phyloP scores from a whole-genome alignment of 2,329 filamentous ascomycete genomes.

The Cryphonectria carpinicola region DNA sequence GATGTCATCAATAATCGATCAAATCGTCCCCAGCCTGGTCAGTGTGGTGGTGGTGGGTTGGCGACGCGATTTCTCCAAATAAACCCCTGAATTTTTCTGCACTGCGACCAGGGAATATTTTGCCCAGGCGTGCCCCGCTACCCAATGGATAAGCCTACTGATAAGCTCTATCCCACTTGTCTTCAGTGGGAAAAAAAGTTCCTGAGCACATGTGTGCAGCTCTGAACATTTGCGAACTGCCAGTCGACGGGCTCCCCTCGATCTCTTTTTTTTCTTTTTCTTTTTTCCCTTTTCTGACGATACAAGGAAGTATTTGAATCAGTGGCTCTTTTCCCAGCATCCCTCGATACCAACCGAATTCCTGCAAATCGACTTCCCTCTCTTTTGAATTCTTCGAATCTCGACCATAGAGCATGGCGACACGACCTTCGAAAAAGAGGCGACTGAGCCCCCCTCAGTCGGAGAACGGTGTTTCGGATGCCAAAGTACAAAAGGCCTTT shows the following conservation, averaged over 20 bases:
- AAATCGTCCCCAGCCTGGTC: not conserved
- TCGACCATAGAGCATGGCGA: conserved; percentile 45
- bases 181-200: conserved; percentile 22
- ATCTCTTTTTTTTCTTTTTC: not conserved
- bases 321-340: not conserved
- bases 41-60: not conserved
- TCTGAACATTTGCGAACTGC: conserved; percentile 6
- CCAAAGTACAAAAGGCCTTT: conserved; percentile 64
- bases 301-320: not conserved
- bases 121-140: not conserved
- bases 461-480: conserved; percentile 44
- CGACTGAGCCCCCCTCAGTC: conserved; percentile 59
- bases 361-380: not conserved
- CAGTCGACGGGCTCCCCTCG: not conserved
- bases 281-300: not conserved
- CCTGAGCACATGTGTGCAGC: conserved; percentile 5
- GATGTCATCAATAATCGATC: conserved; percentile 9
- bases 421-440: conserved; percentile 58
- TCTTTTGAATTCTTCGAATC: not conserved
- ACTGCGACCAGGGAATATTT: not conserved
- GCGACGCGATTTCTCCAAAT: conserved; percentile 10
- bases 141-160: conserved; percentile 13
- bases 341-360: not conserved
- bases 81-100: conserved; percentile 23
- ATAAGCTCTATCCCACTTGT: conserved; percentile 13